Conservation (phyloP, 495 filamentous ascomycete genomes). For the Achaetomiella virescens region DNA sequence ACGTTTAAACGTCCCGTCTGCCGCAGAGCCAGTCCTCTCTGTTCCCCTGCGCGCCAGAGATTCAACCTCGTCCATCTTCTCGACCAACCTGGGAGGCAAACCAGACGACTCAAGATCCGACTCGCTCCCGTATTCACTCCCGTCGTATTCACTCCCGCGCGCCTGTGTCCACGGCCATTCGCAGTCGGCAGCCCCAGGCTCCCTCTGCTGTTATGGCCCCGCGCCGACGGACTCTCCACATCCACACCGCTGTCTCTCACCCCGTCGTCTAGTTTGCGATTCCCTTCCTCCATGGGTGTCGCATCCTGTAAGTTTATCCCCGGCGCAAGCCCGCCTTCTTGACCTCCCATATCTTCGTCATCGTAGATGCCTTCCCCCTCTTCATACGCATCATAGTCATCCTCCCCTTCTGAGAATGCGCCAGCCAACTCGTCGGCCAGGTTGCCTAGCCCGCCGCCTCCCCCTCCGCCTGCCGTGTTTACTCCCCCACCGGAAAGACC, state of each 20-base stretch:
- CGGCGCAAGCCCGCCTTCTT: conserved; percentile 46
- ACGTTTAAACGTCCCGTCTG: conserved; percentile 62
- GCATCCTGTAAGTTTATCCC: conserved; percentile 28
- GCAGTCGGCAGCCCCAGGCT: conserved; percentile 37
- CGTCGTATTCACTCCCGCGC: conserved; percentile 51
- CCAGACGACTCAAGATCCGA: conserved; percentile 67
- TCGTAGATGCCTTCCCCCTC: conserved; percentile 44
- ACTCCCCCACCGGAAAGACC: conserved; percentile 41
- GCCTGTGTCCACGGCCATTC: conserved; percentile 36
- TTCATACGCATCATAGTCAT: conserved; percentile 59
- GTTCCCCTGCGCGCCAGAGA: conserved; percentile 64
- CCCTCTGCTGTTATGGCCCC: conserved; percentile 12
- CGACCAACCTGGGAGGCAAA: conserved; percentile 66
- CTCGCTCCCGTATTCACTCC: conserved; percentile 59
- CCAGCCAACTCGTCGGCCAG: conserved; percentile 74
- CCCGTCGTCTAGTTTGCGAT: conserved; percentile 15
- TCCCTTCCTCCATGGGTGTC: conserved; percentile 2
- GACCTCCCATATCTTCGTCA: conserved; percentile 51
- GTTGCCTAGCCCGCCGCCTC: conserved; percentile 68
- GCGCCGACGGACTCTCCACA: conserved; percentile 29
- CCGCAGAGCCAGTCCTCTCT: conserved; percentile 62
- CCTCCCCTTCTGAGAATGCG: conserved; percentile 50
- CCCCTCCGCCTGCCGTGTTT: conserved; percentile 35
- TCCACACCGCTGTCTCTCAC: conserved; percentile 42
- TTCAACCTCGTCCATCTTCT: conserved; percentile 71